Percentiles rank a stretch among this genome's conserved stretches.
Conservation (phyloP, 768 basidiomycete species). For the Paxillus rubicundulus region DNA sequence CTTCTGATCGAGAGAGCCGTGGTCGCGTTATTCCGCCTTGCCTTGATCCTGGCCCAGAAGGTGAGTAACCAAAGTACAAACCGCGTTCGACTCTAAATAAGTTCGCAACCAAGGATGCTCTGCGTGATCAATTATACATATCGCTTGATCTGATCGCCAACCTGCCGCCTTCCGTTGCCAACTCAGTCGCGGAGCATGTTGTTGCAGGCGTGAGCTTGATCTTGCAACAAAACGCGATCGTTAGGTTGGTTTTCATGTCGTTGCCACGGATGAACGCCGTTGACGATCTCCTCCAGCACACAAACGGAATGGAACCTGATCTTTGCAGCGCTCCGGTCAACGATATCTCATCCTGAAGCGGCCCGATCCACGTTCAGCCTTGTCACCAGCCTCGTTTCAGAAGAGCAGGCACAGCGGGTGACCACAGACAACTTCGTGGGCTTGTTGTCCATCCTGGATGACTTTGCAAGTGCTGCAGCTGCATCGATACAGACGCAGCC, state of each 20-base stretch:
- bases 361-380: constrained; percentile 82
- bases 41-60: constrained; percentile 75
- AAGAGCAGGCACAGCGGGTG: constrained; percentile 59
- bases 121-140: constrained; percentile 93
- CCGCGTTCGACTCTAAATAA: not conserved
- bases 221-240: constrained; percentile 70
- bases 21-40: constrained; percentile 83
- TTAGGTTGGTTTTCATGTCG: constrained; percentile 41
- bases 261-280: not conserved
- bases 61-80: constrained; percentile 39
- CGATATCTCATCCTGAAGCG: constrained; percentile 83
- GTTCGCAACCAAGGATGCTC: constrained; percentile 50
- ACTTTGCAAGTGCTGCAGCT: constrained; percentile 81
- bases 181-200: constrained; percentile 89
- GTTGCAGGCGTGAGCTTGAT: constrained; percentile 77
- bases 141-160: constrained; percentile 88
- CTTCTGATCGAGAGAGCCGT: constrained; percentile 93
- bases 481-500: constrained; percentile 59
- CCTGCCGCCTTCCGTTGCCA: constrained; percentile 71
- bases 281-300: constrained; percentile 47
- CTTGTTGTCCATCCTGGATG: constrained; percentile 77
- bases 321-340: constrained; percentile 83
- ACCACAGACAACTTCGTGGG: constrained; percentile 78
- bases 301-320: constrained; percentile 96
- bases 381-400: constrained; percentile 59